Percentiles rank a stretch among this genome's conserved stretches.
phyloP scores from a whole-genome alignment of 2,329 filamentous ascomycete genomes.

The Fusarium pilosicola region DNA sequence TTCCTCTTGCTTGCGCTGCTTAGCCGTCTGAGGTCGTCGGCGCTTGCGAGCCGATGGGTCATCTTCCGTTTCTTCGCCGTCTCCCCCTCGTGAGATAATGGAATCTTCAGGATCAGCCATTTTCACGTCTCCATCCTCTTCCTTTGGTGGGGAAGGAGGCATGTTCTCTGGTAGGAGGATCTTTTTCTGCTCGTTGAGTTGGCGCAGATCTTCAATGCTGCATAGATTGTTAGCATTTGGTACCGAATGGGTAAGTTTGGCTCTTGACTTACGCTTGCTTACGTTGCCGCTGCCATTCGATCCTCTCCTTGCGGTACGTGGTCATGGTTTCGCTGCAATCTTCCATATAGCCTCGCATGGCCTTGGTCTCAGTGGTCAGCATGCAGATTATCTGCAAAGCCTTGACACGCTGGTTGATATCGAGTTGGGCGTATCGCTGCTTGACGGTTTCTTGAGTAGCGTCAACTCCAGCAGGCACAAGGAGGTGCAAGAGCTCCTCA shows the following conservation, averaged over 20 bases:
- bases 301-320: slow-evolving; percentile 92
- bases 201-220: slow-evolving; percentile 76
- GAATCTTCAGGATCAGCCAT: slow-evolving; percentile 73
- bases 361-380: slow-evolving; percentile 86
- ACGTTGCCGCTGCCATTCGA: slow-evolving; percentile 85
- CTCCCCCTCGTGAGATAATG: slow-evolving; percentile 63
- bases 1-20: slow-evolving; percentile 80
- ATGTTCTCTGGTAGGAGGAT: slow-evolving; percentile 78
- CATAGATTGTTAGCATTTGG: slow-evolving; percentile 2
- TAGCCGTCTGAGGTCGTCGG: slow-evolving; percentile 68
- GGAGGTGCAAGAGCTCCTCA: slow-evolving; percentile 79
- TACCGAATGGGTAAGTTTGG: neutral
- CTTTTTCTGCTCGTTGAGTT: slow-evolving; percentile 78
- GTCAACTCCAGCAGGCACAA: slow-evolving; percentile 82
- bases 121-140: slow-evolving; percentile 67
- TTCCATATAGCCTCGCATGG: slow-evolving; percentile 88
- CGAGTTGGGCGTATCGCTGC: slow-evolving; percentile 76
- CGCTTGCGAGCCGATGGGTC: slow-evolving; percentile 65
- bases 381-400: slow-evolving; percentile 87
- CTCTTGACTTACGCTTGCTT: slow-evolving; percentile 66
- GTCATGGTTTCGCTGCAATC: slow-evolving; percentile 96
- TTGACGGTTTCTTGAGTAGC: slow-evolving; percentile 79
- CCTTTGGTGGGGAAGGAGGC: slow-evolving; percentile 70
- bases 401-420: slow-evolving; percentile 84
- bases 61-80: slow-evolving; percentile 78